A percentile compares a stretch with the other conserved stretches of the same genome.
phyloP scores from a whole-genome alignment of 768 basidiomycete species.

The Cubamyces lactineus region DNA sequence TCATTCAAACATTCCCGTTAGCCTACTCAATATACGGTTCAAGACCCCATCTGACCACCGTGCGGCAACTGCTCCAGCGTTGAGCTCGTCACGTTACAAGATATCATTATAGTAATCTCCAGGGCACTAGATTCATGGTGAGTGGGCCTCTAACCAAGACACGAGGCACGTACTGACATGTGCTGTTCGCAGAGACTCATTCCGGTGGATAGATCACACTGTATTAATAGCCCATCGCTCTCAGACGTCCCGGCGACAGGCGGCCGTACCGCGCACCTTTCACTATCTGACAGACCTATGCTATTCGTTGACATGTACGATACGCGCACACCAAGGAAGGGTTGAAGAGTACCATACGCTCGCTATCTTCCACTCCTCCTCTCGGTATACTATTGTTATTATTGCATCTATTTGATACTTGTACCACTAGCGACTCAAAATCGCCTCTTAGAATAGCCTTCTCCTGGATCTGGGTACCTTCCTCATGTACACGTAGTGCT shows the following conservation, averaged over 20 bases:
- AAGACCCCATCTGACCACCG: constrained; percentile 21
- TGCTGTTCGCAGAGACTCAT: background rate
- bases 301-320: no score
- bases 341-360: no score
- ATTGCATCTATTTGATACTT: background rate
- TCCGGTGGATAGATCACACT: background rate
- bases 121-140: background rate
- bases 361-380: background rate
- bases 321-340: no score
- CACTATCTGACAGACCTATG: no score
- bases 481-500: no score
- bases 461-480: background rate
- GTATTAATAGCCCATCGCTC: background rate
- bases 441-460: background rate
- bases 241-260: background rate
- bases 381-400: background rate
- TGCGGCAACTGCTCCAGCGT: constrained; percentile 19
- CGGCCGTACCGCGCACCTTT: background rate
- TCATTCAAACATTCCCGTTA: background rate
- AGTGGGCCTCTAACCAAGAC: no score
- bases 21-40: constrained; percentile 19
- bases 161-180: background rate
- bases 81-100: background rate
- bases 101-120: background rate
- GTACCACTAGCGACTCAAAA: background rate